phyloP scores from a whole-genome alignment of 2,329 filamentous ascomycete species.

The Tetracladium maxilliforme region DNA sequence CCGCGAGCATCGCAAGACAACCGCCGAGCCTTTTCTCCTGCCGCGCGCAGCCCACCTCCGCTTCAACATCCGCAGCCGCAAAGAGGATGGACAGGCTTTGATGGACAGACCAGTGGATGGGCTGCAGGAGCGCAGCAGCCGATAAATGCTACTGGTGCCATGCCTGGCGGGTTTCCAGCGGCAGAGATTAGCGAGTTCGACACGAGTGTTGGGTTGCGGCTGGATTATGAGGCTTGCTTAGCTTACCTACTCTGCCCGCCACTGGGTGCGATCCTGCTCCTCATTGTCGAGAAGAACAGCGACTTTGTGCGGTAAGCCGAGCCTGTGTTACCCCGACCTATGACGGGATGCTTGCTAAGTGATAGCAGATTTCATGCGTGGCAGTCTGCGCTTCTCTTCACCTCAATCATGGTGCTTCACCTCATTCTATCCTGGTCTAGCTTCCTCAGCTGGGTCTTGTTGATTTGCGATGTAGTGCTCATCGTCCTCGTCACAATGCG shows the following conservation, averaged over 20 bases:
- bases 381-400: constrained; percentile 80
- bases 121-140: not conserved
- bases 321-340: not conserved
- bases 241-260: constrained; percentile 81
- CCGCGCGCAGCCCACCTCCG: constrained; percentile 34
- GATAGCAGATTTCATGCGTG: constrained; percentile 75
- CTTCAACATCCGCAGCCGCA: constrained; percentile 25
- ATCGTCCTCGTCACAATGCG: constrained; percentile 65
- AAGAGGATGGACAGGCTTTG: constrained; percentile 5
- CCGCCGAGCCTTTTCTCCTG: constrained; percentile 35
- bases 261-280: constrained; percentile 66
- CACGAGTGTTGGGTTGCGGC: constrained; percentile 71
- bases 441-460: constrained; percentile 71
- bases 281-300: constrained; percentile 84
- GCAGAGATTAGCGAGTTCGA: constrained; percentile 61
- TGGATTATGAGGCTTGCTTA: constrained; percentile 82
- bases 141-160: not conserved
- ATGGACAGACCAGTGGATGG: constrained; percentile 4
- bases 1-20: constrained; percentile 34
- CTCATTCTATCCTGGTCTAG: constrained; percentile 75
- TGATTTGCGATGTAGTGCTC: constrained; percentile 58
- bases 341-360: constrained; percentile 2
- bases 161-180: constrained; percentile 1
- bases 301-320: constrained; percentile 75
- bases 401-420: constrained; percentile 60